A percentile compares a stretch with the other conserved stretches of the same genome.
These are phyloP conservation scores for Penicillium antarcticum DNA, from an alignment of 495 filamentous ascomycete genomes.

Conservation along the genomic window DNA sequence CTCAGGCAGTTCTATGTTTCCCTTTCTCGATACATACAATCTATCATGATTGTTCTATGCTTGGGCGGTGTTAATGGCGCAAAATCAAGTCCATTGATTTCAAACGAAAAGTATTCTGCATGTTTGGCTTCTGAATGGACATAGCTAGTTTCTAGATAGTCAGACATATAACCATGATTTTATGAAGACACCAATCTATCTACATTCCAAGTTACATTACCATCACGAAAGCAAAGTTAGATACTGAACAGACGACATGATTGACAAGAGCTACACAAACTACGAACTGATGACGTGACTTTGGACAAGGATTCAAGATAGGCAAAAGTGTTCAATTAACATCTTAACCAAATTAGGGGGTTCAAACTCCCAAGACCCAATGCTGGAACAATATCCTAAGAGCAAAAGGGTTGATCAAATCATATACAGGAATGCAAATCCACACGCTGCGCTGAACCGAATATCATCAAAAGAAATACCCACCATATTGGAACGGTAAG, in stretches of 20 bases:
- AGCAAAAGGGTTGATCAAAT: conserved; percentile 5
- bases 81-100: conserved; percentile 19
- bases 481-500: neutral
- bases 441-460: conserved; percentile 22
- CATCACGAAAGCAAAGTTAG: neutral
- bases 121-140: conserved; percentile 14
- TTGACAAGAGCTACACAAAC: neutral
- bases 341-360: neutral
- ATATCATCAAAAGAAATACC: conserved; percentile 1
- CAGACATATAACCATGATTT: conserved; percentile 17
- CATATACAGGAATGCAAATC: conserved; percentile 20
- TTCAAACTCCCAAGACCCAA: conserved; percentile 9
- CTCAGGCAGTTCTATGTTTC: conserved; percentile 19
- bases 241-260: no score
- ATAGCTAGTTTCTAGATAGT: conserved; percentile 22
- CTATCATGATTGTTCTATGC: conserved; percentile 19
- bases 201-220: neutral
- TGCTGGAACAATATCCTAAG: conserved; percentile 3
- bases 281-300: no score
- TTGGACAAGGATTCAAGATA: neutral
- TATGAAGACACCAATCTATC: neutral
- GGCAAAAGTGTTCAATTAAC: conserved; percentile 6
- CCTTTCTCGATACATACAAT: conserved; percentile 18
- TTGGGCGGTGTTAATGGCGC: conserved; percentile 29
- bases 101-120: conserved; percentile 27